Evolutionary conservation across 805 yeast genomes (phyloP), one percentile per base, ranked within the genome.

Genomic region (Pichia nanzhaoensis): DNA sequence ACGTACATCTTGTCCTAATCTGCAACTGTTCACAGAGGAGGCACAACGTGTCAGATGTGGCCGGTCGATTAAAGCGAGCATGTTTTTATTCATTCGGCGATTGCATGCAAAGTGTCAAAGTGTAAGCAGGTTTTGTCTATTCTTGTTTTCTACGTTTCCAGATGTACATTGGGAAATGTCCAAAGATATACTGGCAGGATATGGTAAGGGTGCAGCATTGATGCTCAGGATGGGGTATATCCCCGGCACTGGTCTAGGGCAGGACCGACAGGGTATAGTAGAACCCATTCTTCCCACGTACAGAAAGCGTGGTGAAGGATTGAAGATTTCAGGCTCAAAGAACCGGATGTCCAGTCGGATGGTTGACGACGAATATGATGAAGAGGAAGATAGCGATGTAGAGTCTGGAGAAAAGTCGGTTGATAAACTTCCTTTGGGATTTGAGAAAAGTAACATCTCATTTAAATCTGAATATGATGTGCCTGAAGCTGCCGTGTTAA

Each of bases 191-290:
- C 14, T n/a, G 33, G 6, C 24, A 42, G 10, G 20, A 41, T 89
- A 90, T 58, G 98, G 98, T 6, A 77, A 88, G 33, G 98, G 98
- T 32, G 95, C 95, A 3, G 64, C 73, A 41, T 65, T 91, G 41
- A 61, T 91, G 66, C 70, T 78, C 49, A 75, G 79, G 50, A 90
- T 91, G 98, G 99, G 99, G 0, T 90, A 86, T 63, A 72, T 73
- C 7, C 75, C 75, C 34, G 98, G 99, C 0, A 69, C 75, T 55
- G 98, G 97, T 0, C 71, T 91, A n/a, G 99, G 99, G 2, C 67
- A 67, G 5, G 60, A 70, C 20, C 77, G 80, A 1, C 73, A 73
- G 41, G 99, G 99, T 37, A 87, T 88, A 1, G 71, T 73, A 0
- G 77, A 73, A n/a, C 97, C 98, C 0, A 79, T 91, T 6, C 82